phyloP scores from a whole-genome alignment of 1,284 basidiomycete genomes.

The Cerrena zonata region DNA sequence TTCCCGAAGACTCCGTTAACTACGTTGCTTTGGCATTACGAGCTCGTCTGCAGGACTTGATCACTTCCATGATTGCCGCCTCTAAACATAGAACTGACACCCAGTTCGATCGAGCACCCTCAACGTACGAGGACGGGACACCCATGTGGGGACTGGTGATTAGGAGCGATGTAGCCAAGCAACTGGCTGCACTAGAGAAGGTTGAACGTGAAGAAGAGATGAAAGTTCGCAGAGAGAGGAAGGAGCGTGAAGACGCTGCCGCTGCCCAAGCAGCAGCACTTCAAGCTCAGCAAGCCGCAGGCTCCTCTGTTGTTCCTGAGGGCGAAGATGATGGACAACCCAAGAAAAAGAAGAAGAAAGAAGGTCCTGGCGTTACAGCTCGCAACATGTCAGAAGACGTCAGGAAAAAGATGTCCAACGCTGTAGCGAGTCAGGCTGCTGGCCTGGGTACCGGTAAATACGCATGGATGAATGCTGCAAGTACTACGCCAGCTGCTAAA shows the following conservation, averaged over 20 bases:
- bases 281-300: conserved; percentile 48
- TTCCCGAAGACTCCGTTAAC: conserved; percentile 68
- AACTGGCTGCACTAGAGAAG: conserved; percentile 66
- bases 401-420: conserved; percentile 82
- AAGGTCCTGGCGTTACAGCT: conserved; percentile 76
- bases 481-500: conserved; percentile 40
- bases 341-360: conserved; percentile 81
- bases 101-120: conserved; percentile 64
- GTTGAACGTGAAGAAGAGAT: conserved; percentile 78
- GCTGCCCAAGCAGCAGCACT: conserved; percentile 59
- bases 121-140: conserved; percentile 53
- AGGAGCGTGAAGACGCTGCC: conserved; percentile 65
- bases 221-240: conserved; percentile 63
- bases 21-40: conserved; percentile 77
- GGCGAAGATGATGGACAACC: conserved; percentile 45
- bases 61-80: conserved; percentile 66
- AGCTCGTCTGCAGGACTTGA: conserved; percentile 64
- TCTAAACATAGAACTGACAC: conserved; percentile 65
- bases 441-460: conserved; percentile 71
- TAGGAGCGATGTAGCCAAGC: conserved; percentile 68
- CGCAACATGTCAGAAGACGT: conserved; percentile 85
- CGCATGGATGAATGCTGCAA: conserved; percentile 75
- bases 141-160: conserved; percentile 79
- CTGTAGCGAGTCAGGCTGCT: conserved; percentile 80
- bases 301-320: conserved; percentile 26